A percentile compares a stretch with the other conserved stretches of the same genome.
phyloP scores from a whole-genome alignment of 1,284 basidiomycete species.

The Ustilago sp. region DNA sequence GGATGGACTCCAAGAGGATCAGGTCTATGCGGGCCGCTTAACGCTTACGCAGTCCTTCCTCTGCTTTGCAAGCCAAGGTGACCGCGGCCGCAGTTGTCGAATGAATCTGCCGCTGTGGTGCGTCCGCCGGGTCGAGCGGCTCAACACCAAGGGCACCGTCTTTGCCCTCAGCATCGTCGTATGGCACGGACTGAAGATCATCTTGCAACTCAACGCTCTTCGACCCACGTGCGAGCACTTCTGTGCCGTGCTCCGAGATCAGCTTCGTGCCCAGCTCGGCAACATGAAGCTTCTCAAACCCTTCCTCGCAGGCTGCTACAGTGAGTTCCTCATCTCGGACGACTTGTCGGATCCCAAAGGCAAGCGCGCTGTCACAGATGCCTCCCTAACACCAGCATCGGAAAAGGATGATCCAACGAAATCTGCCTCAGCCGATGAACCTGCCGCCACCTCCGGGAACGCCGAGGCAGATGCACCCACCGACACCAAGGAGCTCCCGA shows the following conservation, averaged over 20 bases:
- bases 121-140: conserved; percentile 90
- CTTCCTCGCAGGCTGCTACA: conserved; percentile 93
- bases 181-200: conserved; percentile 95
- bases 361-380: conserved; percentile 46
- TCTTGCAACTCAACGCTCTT: conserved; percentile 94
- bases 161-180: conserved; percentile 93
- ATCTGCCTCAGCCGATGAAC: conserved; percentile 6
- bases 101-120: conserved; percentile 93
- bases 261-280: conserved; percentile 81
- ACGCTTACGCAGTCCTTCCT: conserved; percentile 90
- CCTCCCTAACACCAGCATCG: conserved; percentile 21
- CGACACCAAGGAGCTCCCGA: conserved; percentile 34
- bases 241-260: conserved; percentile 87
- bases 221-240: conserved; percentile 94
- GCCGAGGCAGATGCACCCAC: conserved; percentile 11
- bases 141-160: conserved; percentile 76
- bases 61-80: conserved; percentile 89
- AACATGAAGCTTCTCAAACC: conserved; percentile 90
- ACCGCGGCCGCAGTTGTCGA: conserved; percentile 81
- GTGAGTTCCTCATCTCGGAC: conserved; percentile 81
- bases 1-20: conserved; percentile 59
- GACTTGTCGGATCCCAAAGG: conserved; percentile 70
- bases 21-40: conserved; percentile 77
- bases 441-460: conserved; percentile 20
- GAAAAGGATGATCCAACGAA: conserved; percentile 23